Evolutionary conservation across 176 grass and related monocot species (phyloP), one percentile per base, ranked within the genome.

Genomic region (Saccharum officinarum): DNA sequence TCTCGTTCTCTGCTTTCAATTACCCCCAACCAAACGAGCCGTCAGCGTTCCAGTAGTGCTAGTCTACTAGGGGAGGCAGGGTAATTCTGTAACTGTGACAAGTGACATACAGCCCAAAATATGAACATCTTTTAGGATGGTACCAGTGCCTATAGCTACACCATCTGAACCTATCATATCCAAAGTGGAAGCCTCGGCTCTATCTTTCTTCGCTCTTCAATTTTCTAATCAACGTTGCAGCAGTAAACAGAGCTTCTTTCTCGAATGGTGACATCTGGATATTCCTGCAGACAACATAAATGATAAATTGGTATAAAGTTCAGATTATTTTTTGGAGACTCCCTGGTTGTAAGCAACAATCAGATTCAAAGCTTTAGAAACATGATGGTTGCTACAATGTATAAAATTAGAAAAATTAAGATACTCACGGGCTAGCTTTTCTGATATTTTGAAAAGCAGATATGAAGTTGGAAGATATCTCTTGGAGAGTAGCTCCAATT

Each of bases 171-270:
- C n/a, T 62, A 26, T 61, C 59, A 62, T 26, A 62, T 13, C 59
- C 59, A 26, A 62, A 62, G n/a, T 26, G n/a, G 59, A 26, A 26
- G n/a, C 59, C 59, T 62, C 23, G 2, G n/a, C 10, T 79, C 81
- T 71, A 86, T 30, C 36, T 73, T 78, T 34, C 66, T 74, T 75
- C 23, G 13, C 66, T 76, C 69, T 80, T 81, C 17, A 82, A 76
- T 73, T 85, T 83, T 26, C 73, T 83, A 16, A 73, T 33, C 40
- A 95, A 23, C n/a, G 57, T 80, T 49, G 87, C 81, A 78, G 95
- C 95, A 81, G 87, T 85, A 85, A 93, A 90, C 33, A 93, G 62
- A 71, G 91, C 93, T 90, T 93, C 89, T 88, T 92, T 93, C 87
- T 92, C 91, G 31, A 98, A 98, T 49, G 69, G 67, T 0, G 88